A percentile compares a stretch with the other conserved stretches of the same genome.
These are phyloP conservation scores for Dendrobium catenatum DNA, from an alignment of 106 monocot species.

Conservation along the genomic window DNA sequence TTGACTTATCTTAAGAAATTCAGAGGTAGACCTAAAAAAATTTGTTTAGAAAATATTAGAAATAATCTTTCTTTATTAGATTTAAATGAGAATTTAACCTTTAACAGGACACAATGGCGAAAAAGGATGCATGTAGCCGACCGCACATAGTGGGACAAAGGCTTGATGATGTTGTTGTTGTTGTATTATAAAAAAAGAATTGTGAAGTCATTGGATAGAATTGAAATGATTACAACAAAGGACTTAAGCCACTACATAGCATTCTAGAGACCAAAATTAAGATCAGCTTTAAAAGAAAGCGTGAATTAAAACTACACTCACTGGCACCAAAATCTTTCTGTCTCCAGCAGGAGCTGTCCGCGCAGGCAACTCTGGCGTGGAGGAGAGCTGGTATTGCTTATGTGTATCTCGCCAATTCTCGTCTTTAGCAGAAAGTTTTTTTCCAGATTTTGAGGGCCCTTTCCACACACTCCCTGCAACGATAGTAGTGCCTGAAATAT, in stretches of 20 bases:
- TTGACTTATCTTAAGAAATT: too few relatives aligned
- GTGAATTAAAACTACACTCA: constrained; percentile 19
- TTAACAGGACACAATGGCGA: too few relatives aligned
- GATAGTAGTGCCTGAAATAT: not conserved
- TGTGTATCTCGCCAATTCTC: constrained; percentile 72
- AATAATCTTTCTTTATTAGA: too few relatives aligned
- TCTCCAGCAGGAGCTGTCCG: constrained; percentile 55
- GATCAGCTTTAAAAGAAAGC: not conserved
- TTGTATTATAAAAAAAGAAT: not conserved
- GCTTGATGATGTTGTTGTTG: too few relatives aligned
- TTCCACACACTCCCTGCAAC: constrained; percentile 10
- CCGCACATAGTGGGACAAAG: too few relatives aligned
- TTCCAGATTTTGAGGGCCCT: constrained; percentile 39
- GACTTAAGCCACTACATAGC: not conserved
- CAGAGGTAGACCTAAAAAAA: too few relatives aligned
- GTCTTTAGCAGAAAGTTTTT: constrained; percentile 44
- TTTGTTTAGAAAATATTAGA: too few relatives aligned
- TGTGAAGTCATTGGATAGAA: not conserved
- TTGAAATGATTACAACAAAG: too few relatives aligned
- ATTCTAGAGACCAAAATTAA: not conserved
- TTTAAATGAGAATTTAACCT: too few relatives aligned
- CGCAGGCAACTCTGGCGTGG: constrained; percentile 34
- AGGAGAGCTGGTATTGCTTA: constrained; percentile 23
- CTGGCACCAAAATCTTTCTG: constrained; percentile 61
- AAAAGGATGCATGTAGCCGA: too few relatives aligned